Conservation (phyloP, 2,329 filamentous ascomycete genomes). For the Penicillium occitanis region DNA sequence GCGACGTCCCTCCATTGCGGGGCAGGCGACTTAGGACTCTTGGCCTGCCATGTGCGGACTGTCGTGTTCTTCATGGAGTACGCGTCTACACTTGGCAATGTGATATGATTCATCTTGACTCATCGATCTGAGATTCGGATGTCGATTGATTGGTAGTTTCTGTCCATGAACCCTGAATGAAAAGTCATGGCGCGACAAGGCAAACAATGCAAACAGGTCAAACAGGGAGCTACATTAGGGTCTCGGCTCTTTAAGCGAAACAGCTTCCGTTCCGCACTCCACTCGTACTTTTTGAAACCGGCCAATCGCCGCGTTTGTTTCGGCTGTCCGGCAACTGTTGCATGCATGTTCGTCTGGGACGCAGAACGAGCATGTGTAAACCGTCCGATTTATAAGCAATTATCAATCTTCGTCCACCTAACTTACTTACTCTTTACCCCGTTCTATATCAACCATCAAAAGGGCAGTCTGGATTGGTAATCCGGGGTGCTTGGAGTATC, state of each 20-base stretch:
- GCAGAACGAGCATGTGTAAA: not conserved
- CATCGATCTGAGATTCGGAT: not conserved
- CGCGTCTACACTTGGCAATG: not conserved
- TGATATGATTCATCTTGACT: constrained; percentile 9
- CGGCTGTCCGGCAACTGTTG: not conserved
- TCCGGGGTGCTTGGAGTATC: not conserved
- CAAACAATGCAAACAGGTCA: not conserved
- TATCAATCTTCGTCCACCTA: not conserved
- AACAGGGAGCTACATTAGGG: not conserved
- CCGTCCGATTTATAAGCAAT: not conserved
- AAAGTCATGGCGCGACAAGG: not conserved
- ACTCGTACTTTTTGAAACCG: not conserved
- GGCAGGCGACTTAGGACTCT: not conserved
- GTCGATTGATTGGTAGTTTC: not conserved
- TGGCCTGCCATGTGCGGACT: not conserved
- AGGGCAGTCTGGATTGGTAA: not conserved
- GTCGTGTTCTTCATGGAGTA: not conserved
- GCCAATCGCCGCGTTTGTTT: not conserved
- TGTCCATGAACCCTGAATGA: not conserved
- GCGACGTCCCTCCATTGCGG: not conserved
- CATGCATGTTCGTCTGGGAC: not conserved
- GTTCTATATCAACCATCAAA: not conserved
- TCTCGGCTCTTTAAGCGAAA: not conserved
- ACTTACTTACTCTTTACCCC: not conserved
- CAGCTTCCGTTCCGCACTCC: not conserved